Base-by-base conservation (phyloP, 192 early-diverging fungal species). In the Entomortierella parvispora region DNA sequence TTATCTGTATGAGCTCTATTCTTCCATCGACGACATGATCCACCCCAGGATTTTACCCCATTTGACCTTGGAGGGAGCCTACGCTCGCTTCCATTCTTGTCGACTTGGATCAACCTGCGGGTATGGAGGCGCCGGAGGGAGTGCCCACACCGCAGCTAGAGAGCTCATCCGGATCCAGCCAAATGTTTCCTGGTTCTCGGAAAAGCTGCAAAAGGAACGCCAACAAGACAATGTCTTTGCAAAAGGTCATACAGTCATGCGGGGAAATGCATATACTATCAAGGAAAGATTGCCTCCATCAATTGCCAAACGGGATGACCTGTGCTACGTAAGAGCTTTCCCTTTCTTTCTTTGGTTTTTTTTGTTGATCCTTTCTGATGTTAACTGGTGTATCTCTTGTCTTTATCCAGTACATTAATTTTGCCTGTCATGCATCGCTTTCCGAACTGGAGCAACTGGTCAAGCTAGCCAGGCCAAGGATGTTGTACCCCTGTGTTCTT, bases 111-210 rank as follows among this genome's bases (percentile, higher is more conserved):
- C 45, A 11, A 76, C 64, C 3, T 76, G 72, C 31, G 59, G 72
- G 14, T 76, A 76, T 17, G 72, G 72, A 1, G 71, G 64, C 2
- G 58, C 68, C 20, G 72, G 64, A 23, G 65, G 72, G n/a, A 53
- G n/a, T n/a, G n/a, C 66, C 18, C 57, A 76, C 45, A 46, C 65
- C 11, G 37, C 59, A 0, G 31, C 49, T 4, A 53, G 72, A 29
- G 65, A 68, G 40, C 40, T 76, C 12, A 76, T 76, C 44, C n/a
- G 65, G 45, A 76, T 76, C 14, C 65, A 76, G 33, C 64, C 72
- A 15, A 76, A 76, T 43, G 65, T 76, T 2, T 31, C 65, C 3
- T 76, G 71, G 71, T 76, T 76, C 29, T 76, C 71, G 12, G 31
- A 6, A 25, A 20, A 44, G 17, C 12, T 48, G 12, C 61, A 46